Conservation (phyloP, 768 basidiomycete species). For the Pleurotus ostreatus region DNA sequence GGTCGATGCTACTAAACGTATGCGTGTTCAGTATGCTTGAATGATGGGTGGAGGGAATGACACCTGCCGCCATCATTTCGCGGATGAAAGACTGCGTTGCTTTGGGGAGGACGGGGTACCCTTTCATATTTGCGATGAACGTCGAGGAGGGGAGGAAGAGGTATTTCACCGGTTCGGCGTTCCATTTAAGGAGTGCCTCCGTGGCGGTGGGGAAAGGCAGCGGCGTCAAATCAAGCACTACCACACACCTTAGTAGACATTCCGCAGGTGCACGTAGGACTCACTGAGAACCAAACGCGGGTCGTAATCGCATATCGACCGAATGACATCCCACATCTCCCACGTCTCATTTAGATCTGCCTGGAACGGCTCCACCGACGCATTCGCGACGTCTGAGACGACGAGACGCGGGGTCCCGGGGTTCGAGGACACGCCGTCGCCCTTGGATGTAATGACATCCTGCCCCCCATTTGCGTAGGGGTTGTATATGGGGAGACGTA, state of each 20-base stretch:
- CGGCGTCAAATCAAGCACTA: slow-evolving; percentile 89
- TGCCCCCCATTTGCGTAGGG: slow-evolving; percentile 34
- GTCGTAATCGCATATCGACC: slow-evolving; percentile 85
- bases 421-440: background rate
- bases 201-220: slow-evolving; percentile 72
- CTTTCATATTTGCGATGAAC: slow-evolving; percentile 94
- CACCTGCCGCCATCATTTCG: slow-evolving; percentile 79
- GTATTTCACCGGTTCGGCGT: slow-evolving; percentile 87
- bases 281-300: slow-evolving; percentile 68
- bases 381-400: slow-evolving; percentile 27
- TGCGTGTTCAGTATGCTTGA: slow-evolving; percentile 12
- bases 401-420: slow-evolving; percentile 30
- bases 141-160: slow-evolving; percentile 86
- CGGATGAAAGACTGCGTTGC: slow-evolving; percentile 88
- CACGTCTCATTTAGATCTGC: slow-evolving; percentile 73
- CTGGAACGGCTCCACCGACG: slow-evolving; percentile 37
- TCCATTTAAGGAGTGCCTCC: slow-evolving; percentile 81
- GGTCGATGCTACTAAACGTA: slow-evolving; percentile 67
- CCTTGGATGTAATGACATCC: slow-evolving; percentile 10
- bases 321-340: slow-evolving; percentile 98
- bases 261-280: slow-evolving; percentile 16
- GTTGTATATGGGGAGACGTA: slow-evolving; percentile 82
- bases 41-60: slow-evolving; percentile 6
- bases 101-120: slow-evolving; percentile 95
- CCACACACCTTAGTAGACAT: slow-evolving; percentile 12